Percentiles rank a stretch among this genome's conserved stretches.
These are phyloP conservation scores for Parietichytrium sp. DNA, from an alignment of 108 stramenopile genomes.

Conservation along the genomic window DNA sequence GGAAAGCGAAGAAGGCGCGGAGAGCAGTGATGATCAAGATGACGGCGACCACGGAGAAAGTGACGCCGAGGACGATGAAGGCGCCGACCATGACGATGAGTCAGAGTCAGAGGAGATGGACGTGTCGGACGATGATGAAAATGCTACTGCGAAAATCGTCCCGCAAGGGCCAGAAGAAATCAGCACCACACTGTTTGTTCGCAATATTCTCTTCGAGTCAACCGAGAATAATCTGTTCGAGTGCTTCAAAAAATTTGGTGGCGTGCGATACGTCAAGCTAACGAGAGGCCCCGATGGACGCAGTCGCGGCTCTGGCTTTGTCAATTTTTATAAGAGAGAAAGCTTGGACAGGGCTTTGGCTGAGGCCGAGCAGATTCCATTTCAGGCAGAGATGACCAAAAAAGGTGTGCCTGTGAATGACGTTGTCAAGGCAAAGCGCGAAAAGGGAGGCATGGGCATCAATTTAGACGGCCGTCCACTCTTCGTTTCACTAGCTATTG, in stretches of 20 bases:
- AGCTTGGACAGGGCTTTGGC: neutral
- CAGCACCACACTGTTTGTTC: conserved; percentile 77
- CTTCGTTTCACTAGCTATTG: conserved; percentile 46
- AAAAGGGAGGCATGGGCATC: conserved; percentile 73
- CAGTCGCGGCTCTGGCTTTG: conserved; percentile 82
- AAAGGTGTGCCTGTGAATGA: conserved; percentile 52
- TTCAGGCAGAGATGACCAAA: neutral
- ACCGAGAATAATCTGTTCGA: conserved; percentile 79
- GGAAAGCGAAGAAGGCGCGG: conserved; percentile 42
- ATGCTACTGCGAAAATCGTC: neutral
- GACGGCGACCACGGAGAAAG: conserved; percentile 47
- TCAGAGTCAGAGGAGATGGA: conserved; percentile 47
- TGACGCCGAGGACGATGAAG: conserved; percentile 42
- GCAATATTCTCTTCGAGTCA: conserved; percentile 92
- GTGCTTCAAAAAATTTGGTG: conserved; percentile 75
- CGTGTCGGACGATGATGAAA: conserved; percentile 43
- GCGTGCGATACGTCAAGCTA: conserved; percentile 75
- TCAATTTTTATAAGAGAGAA: conserved; percentile 65
- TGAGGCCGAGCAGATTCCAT: neutral
- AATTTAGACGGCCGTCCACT: conserved; percentile 62
- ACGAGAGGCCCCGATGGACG: conserved; percentile 81
- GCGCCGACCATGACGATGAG: conserved; percentile 43
- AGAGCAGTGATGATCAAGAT: conserved; percentile 40
- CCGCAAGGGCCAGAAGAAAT: conserved; percentile 50
- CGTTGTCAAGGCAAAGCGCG: conserved; percentile 63